These are phyloP conservation scores for Aspergillus pseudoterreus DNA, from an alignment of 2,329 filamentous ascomycete species.

Conservation along the genomic window DNA sequence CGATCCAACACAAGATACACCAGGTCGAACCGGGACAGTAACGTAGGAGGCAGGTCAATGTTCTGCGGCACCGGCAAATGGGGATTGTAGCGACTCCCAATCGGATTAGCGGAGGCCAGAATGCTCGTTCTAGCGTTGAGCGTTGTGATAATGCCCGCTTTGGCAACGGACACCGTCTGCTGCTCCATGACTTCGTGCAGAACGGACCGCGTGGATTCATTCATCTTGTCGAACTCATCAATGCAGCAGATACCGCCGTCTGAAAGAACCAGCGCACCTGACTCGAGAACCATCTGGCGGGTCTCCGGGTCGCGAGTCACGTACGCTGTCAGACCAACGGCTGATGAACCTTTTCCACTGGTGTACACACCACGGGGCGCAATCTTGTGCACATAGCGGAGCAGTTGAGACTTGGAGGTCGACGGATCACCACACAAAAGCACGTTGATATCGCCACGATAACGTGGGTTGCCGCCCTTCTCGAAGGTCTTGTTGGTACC, in stretches of 20 bases:
- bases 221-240: slow-evolving; percentile 79
- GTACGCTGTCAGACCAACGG: slow-evolving; percentile 74
- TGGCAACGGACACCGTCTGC: slow-evolving; percentile 73
- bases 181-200: slow-evolving; percentile 80
- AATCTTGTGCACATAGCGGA: slow-evolving; percentile 96
- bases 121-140: slow-evolving; percentile 94
- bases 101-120: slow-evolving; percentile 93
- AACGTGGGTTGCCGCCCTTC: slow-evolving; percentile 91
- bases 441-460: slow-evolving; percentile 96
- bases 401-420: slow-evolving; percentile 90
- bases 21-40: slow-evolving; percentile 92
- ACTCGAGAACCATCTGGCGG: slow-evolving; percentile 69
- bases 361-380: slow-evolving; percentile 82
- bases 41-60: slow-evolving; percentile 91
- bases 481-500: slow-evolving; percentile 98
- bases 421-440: slow-evolving; percentile 96
- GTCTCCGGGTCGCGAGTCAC: slow-evolving; percentile 72
- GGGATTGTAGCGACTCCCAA: slow-evolving; percentile 95
- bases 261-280: slow-evolving; percentile 68
- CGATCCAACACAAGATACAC: slow-evolving; percentile 96
- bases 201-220: slow-evolving; percentile 68
- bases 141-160: slow-evolving; percentile 78
- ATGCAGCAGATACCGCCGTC: slow-evolving; percentile 76
- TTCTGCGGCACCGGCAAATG: slow-evolving; percentile 95
- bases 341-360: slow-evolving; percentile 71